A percentile compares a stretch with the other conserved stretches of the same genome.
Evolutionary conservation across 2,329 filamentous ascomycete species (phyloP).

Genomic region (Neopestalotiopsis sp.): DNA sequence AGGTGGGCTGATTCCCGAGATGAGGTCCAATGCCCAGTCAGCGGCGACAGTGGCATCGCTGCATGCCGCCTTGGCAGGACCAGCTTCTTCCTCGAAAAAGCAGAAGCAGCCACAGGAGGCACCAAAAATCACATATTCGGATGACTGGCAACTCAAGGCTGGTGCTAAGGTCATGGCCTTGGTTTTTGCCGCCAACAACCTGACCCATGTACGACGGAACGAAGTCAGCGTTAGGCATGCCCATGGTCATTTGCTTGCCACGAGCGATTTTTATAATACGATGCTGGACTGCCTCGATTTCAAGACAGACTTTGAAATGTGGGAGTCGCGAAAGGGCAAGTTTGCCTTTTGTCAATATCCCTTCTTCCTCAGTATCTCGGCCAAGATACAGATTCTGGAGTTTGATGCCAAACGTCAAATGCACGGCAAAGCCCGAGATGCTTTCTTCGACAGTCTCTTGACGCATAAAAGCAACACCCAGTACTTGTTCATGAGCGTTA

Average conservation of each 20-base stretch:
- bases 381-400: constrained; percentile 89
- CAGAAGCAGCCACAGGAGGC: constrained; percentile 59
- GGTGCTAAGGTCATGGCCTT: constrained; percentile 81
- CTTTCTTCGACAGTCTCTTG: constrained; percentile 89
- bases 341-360: constrained; percentile 94
- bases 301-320: constrained; percentile 83
- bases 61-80: constrained; percentile 73
- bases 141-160: constrained; percentile 90
- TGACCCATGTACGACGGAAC: constrained; percentile 42
- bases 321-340: constrained; percentile 75
- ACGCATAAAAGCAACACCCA: constrained; percentile 75
- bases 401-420: constrained; percentile 88
- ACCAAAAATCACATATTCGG: constrained; percentile 64
- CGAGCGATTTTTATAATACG: constrained; percentile 86
- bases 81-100: constrained; percentile 53
- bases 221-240: constrained; percentile 42
- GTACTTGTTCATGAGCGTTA: constrained; percentile 77
- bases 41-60: constrained; percentile 69
- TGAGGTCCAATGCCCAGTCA: constrained; percentile 65
- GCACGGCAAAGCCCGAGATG: constrained; percentile 85
- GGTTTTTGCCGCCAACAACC: constrained; percentile 81
- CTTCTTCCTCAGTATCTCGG: constrained; percentile 88
- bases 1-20: constrained; percentile 73
- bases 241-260: constrained; percentile 73
- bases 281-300: constrained; percentile 87